Percentiles rank a stretch among this genome's conserved stretches.
phyloP scores from a whole-genome alignment of 257 asterid species.

The Cordia subcordata region DNA sequence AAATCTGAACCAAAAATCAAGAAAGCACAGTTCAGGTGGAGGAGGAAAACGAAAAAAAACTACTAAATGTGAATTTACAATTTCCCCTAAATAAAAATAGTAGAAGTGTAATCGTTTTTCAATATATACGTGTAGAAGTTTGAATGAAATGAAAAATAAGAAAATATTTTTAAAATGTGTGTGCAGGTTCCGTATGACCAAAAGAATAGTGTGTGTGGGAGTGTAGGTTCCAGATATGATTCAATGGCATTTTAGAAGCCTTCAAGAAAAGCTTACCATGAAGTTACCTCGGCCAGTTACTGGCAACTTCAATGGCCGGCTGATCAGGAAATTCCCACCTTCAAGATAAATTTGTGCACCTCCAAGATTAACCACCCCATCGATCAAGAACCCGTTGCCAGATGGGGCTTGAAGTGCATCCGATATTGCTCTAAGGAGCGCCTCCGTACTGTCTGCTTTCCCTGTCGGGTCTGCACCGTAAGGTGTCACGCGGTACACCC shows the following conservation, averaged over 20 bases:
- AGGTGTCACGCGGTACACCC: conserved; percentile 53
- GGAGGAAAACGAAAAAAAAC: too few species aligned
- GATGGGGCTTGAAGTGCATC: conserved; percentile 66
- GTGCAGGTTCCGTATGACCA: too few species aligned
- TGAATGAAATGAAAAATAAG: too few species aligned
- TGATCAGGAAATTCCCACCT: conserved; percentile 80
- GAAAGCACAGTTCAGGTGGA: too few species aligned
- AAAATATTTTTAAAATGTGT: too few species aligned
- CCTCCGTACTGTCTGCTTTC: conserved; percentile 58
- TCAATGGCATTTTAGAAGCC: neutral
- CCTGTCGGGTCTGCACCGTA: conserved; percentile 95
- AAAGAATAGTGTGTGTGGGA: too few species aligned
- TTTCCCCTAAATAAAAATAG: too few species aligned
- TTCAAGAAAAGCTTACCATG: conserved; percentile 35
- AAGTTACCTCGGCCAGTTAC: conserved; percentile 66
- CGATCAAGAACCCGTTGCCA: conserved; percentile 45
- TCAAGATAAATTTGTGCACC: conserved; percentile 78
- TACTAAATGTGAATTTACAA: too few species aligned
- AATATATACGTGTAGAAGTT: too few species aligned
- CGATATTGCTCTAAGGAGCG: conserved; percentile 50
- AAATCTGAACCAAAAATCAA: too few species aligned
- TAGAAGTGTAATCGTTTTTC: too few species aligned
- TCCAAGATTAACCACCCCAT: conserved; percentile 70
- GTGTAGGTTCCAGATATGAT: too few species aligned
- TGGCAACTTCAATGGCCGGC: conserved; percentile 63